Evolutionary conservation across 1,284 basidiomycete genomes (phyloP), one percentile per base, ranked within the genome.

Genomic region (Austropuccinia psidii): DNA sequence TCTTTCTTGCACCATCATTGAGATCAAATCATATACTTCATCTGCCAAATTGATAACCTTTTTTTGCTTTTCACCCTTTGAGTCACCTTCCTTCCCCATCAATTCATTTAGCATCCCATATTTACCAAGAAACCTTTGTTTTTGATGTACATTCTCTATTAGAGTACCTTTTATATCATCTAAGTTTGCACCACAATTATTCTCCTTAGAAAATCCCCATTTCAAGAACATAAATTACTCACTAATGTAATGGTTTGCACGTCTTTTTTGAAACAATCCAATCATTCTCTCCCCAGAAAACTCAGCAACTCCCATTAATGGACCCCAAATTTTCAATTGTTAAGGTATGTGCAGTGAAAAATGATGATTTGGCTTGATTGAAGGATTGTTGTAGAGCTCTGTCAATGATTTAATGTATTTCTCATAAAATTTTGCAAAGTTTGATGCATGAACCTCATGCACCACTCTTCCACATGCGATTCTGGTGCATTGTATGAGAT

Each of bases 291-390:
- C 55, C 6, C 54, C 67, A 8, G 39, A 29, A 39, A 70, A 58
- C 27, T 70, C 54, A 8, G 67, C 37, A 4, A 58, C 43, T 0
- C 24, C 39, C 15, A 24, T 9, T 19, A 70, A 54, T 3, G 67
- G 67, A 4, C 55, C 67, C 55, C 55, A 70, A 35, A 1, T 15
- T 4, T 9, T n/a, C 50, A 70, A 58, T 49, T 58, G 55, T n/a
- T 70, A 2, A n/a, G 67, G 67, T 45, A 60, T 13, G 43, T 70
- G 67, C 24, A 70, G 43, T 60, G 67, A n/a, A 35, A 29, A 70
- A 33, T 70, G 67, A 35, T 70, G 67, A 37, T 70, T 70, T 27
- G 67, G 67, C 24, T 70, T 39, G 15, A 70, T 21, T 45, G 27
- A 29, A 39, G 43, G 31, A 15, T 45, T 45, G 9, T 39, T 9